Base-by-base conservation (phyloP, 495 filamentous ascomycete species). In the Annulohypoxylon moriforme region DNA sequence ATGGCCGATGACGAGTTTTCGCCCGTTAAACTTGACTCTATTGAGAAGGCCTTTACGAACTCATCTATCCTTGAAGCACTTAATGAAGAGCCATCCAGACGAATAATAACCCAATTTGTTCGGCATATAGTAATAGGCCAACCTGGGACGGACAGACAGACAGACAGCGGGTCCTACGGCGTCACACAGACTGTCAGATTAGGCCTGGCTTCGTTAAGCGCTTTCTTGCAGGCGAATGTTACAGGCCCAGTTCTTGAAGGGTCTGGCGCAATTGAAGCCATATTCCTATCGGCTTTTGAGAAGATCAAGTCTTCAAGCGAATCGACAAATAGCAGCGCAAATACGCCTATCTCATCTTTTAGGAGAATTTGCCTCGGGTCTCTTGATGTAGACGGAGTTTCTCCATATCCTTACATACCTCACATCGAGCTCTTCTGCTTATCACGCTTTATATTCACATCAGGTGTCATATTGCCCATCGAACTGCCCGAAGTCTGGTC, bases 141-240 rank as follows among this genome's bases (percentile, higher is more conserved):
- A 16, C 13, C 13, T 3, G 33, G 25, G 16, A 44, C 64, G 10
- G 40, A n/a, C 25, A 31, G 49, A 20, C 20, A 46, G 14, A 49
- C 55, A 5, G n/a, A 24, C 9, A 24, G 52, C 10, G 27, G 33
- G 20, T 38, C 44, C n/a, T 40, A 52, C 57, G 13, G 50, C 55
- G 10, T 53, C 22, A 33, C 27, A 25, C 10, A 62, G n/a, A 20
- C 55, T 4, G 29, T 74, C 24, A 66, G 70, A 3, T 34, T 96
- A 47, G 94, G 88, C 18, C 81, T 91, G 14, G 90, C 91, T 1
- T 90, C 93, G 0, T 83, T 98, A 20, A 86, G 92, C 74, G 87
- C 89, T n/a, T 98, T 98, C 78, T 78, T 98, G 20, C 96, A 98
- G 71, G 89, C 90, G 0, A 98, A 93, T 78, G 92, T 98, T 57